Percentiles rank a stretch among this genome's conserved stretches.
Conservation (phyloP, 176 grass and related monocot species). For the Areca catechu region DNA sequence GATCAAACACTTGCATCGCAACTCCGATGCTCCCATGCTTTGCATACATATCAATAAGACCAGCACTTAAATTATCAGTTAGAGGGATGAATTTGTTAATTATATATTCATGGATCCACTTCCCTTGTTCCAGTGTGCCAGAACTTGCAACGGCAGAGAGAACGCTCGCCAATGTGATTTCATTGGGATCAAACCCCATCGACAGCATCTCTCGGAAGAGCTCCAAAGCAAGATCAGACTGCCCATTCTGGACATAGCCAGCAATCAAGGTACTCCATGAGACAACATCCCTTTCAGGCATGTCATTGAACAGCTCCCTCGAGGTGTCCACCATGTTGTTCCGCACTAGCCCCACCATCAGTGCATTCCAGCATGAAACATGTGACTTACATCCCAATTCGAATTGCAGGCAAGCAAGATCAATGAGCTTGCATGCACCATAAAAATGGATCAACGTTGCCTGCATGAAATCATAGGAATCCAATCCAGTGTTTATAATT, state of each 20-base stretch:
- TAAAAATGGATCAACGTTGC: conserved; percentile 54
- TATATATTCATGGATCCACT: conserved; percentile 53
- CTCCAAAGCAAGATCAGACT: conserved; percentile 35
- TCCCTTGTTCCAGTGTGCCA: conserved; percentile 52
- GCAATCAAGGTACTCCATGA: conserved; percentile 58
- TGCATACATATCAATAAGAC: conserved; percentile 68
- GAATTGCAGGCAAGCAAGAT: conserved; percentile 30
- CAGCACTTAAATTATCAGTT: conserved; percentile 45
- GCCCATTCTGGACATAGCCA: conserved; percentile 29
- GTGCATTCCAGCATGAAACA: conserved; percentile 38
- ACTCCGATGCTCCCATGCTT: conserved; percentile 44
- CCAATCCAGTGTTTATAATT: conserved; percentile 51
- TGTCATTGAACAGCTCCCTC: conserved; percentile 36
- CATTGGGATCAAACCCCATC: conserved; percentile 28
- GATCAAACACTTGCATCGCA: conserved; percentile 42
- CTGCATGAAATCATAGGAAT: conserved; percentile 45
- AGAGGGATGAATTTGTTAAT: conserved; percentile 33
- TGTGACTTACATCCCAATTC: conserved; percentile 44
- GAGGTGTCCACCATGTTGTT: conserved; percentile 26
- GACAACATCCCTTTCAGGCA: conserved; percentile 49
- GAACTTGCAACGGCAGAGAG: conserved; percentile 50
- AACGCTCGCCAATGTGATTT: conserved; percentile 37
- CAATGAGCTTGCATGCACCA: conserved; percentile 22
- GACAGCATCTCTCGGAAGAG: conserved; percentile 36
- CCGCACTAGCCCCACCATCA: conserved; percentile 34